These are phyloP conservation scores for Gracilaria gracilis DNA, from an alignment of 23 red algal species.

Conservation along the genomic window DNA sequence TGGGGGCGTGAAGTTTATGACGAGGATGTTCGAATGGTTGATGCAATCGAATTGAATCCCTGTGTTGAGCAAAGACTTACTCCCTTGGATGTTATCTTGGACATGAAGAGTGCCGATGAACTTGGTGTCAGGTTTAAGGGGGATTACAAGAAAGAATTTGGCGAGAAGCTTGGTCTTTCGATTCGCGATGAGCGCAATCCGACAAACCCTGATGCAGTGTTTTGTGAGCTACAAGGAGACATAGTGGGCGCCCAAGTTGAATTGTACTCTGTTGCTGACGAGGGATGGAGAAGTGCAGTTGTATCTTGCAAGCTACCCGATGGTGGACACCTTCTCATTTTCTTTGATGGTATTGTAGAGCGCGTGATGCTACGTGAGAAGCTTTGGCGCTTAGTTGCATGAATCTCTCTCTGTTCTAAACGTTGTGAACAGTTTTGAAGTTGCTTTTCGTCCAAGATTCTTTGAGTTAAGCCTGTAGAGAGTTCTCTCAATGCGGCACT, in stretches of 20 bases:
- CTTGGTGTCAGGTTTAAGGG: slow-evolving; percentile 17
- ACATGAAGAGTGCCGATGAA: slow-evolving; percentile 2
- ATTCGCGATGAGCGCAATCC: neutral
- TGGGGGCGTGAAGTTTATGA: neutral
- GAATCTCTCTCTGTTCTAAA: neutral
- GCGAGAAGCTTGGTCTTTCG: neutral
- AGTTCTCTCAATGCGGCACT: too few relatives aligned
- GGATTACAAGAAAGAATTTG: slow-evolving; percentile 15
- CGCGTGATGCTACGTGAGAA: slow-evolving; percentile 20
- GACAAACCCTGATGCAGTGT: neutral
- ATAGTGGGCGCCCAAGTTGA: slow-evolving; percentile 32
- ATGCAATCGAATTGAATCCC: neutral
- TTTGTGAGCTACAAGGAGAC: slow-evolving; percentile 18
- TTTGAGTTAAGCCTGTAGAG: too few relatives aligned
- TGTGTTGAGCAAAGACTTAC: neutral
- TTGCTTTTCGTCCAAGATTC: too few relatives aligned
- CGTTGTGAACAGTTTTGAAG: too few relatives aligned
- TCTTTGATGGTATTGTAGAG: slow-evolving; percentile 28
- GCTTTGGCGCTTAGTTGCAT: slow-evolving; percentile 16
- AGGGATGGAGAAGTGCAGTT: slow-evolving; percentile 25
- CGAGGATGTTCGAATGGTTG: slow-evolving; percentile 14
- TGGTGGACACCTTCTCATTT: slow-evolving; percentile 12
- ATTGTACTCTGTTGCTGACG: slow-evolving; percentile 19
- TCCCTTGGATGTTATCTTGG: neutral
- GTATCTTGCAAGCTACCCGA: slow-evolving; percentile 19